Evolutionary conservation across 257 asterid genomes (phyloP).

Genomic region (Solanum corneliomulleri): DNA sequence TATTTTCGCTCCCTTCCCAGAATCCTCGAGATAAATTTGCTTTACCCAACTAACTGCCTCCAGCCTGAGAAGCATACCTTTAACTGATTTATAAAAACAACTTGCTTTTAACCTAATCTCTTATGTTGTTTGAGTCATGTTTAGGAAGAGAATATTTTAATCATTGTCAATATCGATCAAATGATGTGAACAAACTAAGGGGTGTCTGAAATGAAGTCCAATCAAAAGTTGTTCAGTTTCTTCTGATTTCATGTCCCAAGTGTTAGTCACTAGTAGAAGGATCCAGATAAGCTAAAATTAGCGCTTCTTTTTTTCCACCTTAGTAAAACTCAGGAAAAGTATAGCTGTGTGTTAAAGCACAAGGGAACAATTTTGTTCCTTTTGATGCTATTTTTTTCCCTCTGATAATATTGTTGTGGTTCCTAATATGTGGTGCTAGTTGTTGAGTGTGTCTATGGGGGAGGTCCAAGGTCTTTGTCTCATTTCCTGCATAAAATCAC

Average conservation of each 20-base stretch:
- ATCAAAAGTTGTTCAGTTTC: not conserved
- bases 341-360: not conserved
- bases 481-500: not conserved
- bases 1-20: not conserved
- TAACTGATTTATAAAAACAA: too few species aligned
- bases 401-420: not conserved
- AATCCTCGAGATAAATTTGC: not conserved
- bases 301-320: not conserved
- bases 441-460: not conserved
- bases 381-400: not conserved
- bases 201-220: not conserved
- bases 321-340: not conserved
- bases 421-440: not conserved
- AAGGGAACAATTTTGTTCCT: not conserved
- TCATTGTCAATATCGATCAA: not conserved
- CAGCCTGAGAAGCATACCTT: not conserved
- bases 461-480: not conserved
- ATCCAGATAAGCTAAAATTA: not conserved
- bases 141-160: not conserved
- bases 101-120: not conserved
- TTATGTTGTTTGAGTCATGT: not conserved
- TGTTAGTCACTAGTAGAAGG: not conserved
- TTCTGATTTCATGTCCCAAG: not conserved
- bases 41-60: not conserved
- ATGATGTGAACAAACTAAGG: not conserved